A percentile compares a stretch with the other conserved stretches of the same genome.
Conservation (phyloP, 2,329 filamentous ascomycete genomes). For the Pyrenochaeta sp. region DNA sequence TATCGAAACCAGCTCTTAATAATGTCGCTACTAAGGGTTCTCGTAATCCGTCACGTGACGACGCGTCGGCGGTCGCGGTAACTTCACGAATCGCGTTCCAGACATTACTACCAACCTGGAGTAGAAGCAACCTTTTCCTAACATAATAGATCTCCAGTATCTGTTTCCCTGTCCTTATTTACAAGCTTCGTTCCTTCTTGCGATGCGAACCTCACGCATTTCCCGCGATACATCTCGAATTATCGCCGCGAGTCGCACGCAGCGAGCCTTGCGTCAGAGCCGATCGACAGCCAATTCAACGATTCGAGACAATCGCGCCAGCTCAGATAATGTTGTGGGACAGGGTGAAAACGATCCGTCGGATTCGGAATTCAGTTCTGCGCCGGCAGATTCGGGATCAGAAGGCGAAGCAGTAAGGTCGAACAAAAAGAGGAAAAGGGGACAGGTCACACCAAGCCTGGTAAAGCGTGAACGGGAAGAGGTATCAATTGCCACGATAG, state of each 20-base stretch:
- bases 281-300: constrained; percentile 34
- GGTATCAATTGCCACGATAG: constrained; percentile 20
- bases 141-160: background rate
- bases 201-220: constrained; percentile 50
- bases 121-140: background rate
- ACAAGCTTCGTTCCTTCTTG: background rate
- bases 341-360: constrained; percentile 17
- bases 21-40: background rate
- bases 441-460: constrained; percentile 38
- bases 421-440: constrained; percentile 59
- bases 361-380: constrained; percentile 45
- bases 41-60: constrained; percentile 4
- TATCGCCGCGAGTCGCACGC: constrained; percentile 38
- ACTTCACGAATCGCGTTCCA: constrained; percentile 4
- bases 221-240: constrained; percentile 48
- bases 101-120: constrained; percentile 2
- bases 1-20: background rate
- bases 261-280: constrained; percentile 42
- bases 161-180: background rate
- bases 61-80: constrained; percentile 8
- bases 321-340: constrained; percentile 6
- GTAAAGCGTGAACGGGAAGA: constrained; percentile 44
- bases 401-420: constrained; percentile 25
- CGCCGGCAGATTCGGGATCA: constrained; percentile 33
- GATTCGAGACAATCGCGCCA: constrained; percentile 21